Evolutionary conservation across 495 filamentous ascomycete species (phyloP), one percentile per base, ranked within the genome.

Genomic region (Podospora pseudocomata): DNA sequence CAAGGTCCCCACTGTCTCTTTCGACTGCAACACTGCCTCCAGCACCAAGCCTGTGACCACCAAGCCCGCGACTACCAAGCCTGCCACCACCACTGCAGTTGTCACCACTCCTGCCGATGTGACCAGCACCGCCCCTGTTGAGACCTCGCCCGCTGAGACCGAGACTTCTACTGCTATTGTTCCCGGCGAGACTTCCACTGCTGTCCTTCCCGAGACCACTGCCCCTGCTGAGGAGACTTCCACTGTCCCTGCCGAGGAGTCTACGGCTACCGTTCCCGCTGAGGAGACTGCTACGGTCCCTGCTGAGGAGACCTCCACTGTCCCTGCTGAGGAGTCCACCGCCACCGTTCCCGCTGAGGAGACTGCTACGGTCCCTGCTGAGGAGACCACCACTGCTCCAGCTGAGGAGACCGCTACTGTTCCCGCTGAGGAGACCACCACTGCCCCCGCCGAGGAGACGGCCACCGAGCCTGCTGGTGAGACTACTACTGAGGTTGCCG

Each of bases 1-100:
- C 73, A 87, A 87, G 68, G 87, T 97, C 71, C 89, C 91, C 81
- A 85, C 79, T 70, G 87, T 97, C 74, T 86, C 84, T 72, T 97
- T 96, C 75, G 86, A 94, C 81, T 97, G 94, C 84, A 83, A 81
- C 67, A 82, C 85, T 54, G 80, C 82, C 19, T 83, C 75, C 65
- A 76, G 77, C 64, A 71, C 76, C 34, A 75, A 74, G 66, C 68
- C 78, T 58, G 67, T 70, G 67, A 75, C 76, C 68, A 74, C 76
- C 27, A 72, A 74, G 66, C 72, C 71, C 30, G 70, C 71, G 54
- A 71, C 67, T 65, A 67, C 75, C 64, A 74, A 71, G 13, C 66
- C 75, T 30, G 56, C 68, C 49, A 49, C 74, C 9, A 65, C 74
- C 63, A 74, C 71, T 11, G 66, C 75, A 23, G 56, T 68, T 39